These are phyloP conservation scores for Melaleuca alternifolia DNA, from an alignment of 345 rosid species.

Conservation along the genomic window DNA sequence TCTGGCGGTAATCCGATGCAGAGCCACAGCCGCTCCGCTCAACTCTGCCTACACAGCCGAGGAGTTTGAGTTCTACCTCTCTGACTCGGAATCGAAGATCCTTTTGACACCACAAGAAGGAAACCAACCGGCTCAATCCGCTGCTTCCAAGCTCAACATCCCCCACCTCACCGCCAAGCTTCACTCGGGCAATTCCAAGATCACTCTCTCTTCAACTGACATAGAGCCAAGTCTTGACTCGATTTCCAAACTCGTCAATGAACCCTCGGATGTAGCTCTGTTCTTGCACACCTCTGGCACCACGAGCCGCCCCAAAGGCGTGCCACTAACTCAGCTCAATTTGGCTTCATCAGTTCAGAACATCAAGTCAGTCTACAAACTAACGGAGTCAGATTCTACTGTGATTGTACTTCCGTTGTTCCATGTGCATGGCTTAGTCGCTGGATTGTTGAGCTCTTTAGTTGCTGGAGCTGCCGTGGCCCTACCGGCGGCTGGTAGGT, in stretches of 20 bases:
- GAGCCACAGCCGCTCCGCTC: slow-evolving; percentile 58
- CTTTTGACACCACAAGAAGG: slow-evolving; percentile 29
- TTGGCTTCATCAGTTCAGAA: slow-evolving; percentile 46
- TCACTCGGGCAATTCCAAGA: slow-evolving; percentile 10
- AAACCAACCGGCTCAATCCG: slow-evolving; percentile 29
- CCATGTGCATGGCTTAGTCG: slow-evolving; percentile 79
- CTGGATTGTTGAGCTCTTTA: slow-evolving; percentile 66
- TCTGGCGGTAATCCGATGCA: slow-evolving; percentile 50
- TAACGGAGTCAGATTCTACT: slow-evolving; percentile 68
- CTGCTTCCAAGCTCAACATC: slow-evolving; percentile 43
- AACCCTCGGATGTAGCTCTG: slow-evolving; percentile 50
- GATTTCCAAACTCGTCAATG: slow-evolving; percentile 19
- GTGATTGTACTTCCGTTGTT: slow-evolving; percentile 73
- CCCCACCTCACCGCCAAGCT: slow-evolving; percentile 31
- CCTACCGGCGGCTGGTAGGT: slow-evolving; percentile 72
- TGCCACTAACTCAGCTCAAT: slow-evolving; percentile 57
- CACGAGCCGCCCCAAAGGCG: slow-evolving; percentile 84
- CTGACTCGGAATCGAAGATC: slow-evolving; percentile 62
- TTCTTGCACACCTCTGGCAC: slow-evolving; percentile 76
- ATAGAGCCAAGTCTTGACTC: slow-evolving; percentile 7
- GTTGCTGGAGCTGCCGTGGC: slow-evolving; percentile 70
- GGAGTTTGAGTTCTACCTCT: slow-evolving; percentile 65
- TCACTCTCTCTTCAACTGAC: slow-evolving; percentile 12
- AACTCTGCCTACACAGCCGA: slow-evolving; percentile 56
- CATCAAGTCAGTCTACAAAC: slow-evolving; percentile 61